Evolutionary conservation across 1,139 yeast species (phyloP).

Genomic region (Magnusiomyces starmeri): DNA sequence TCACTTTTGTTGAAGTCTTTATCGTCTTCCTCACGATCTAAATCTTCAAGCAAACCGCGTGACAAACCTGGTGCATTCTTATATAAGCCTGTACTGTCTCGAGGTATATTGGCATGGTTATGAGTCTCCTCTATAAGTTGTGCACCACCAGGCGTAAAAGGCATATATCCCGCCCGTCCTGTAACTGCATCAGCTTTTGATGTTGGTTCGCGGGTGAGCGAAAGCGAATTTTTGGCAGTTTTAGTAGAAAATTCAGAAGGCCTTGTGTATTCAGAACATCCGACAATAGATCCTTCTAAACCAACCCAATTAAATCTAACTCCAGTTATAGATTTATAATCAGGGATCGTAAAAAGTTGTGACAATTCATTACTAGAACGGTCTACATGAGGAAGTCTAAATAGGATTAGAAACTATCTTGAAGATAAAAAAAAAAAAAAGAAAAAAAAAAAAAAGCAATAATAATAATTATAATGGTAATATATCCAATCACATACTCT

Average conservation of each 20-base stretch:
- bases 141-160: slow-evolving; percentile 89
- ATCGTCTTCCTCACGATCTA: slow-evolving; percentile 22
- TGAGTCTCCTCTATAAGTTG: slow-evolving; percentile 35
- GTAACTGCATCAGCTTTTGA: slow-evolving; percentile 53
- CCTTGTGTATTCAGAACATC: slow-evolving; percentile 55
- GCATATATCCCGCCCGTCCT: slow-evolving; percentile 72
- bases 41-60: slow-evolving; percentile 51
- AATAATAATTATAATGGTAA: too few relatives aligned
- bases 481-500: too few relatives aligned
- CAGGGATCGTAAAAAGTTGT: slow-evolving; percentile 34
- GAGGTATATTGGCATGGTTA: slow-evolving; percentile 42
- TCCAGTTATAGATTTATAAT: slow-evolving; percentile 38
- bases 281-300: slow-evolving; percentile 57
- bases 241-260: slow-evolving; percentile 45
- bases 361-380: slow-evolving; percentile 26
- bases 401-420: slow-evolving; percentile 17
- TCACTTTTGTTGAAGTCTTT: background rate
- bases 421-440: background rate
- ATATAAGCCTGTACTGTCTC: slow-evolving; percentile 66
- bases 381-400: slow-evolving; percentile 34
- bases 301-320: slow-evolving; percentile 49
- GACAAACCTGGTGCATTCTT: slow-evolving; percentile 77
- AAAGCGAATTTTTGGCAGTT: slow-evolving; percentile 59
- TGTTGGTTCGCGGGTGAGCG: slow-evolving; percentile 61
- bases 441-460: too few relatives aligned